phyloP scores from a whole-genome alignment of 2,329 filamentous ascomycete species.

The Fusarium sp. region DNA sequence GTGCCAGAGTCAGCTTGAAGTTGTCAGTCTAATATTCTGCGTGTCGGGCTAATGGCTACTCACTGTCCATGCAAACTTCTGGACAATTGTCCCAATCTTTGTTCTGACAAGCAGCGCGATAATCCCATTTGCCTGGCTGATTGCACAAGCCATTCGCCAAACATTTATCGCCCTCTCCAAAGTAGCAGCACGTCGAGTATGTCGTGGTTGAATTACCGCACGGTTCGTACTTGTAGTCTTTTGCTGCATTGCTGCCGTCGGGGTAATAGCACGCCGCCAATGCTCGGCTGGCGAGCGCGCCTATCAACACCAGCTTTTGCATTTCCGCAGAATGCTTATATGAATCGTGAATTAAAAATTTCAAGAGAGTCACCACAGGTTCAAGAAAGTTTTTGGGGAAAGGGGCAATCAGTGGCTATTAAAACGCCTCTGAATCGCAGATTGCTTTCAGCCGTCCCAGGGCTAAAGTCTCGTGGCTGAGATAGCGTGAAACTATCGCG shows the following conservation, averaged over 20 bases:
- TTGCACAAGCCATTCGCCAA: slow-evolving; percentile 39
- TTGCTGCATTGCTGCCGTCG: slow-evolving; percentile 35
- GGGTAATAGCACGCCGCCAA: slow-evolving; percentile 40
- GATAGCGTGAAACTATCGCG: slow-evolving; percentile 50
- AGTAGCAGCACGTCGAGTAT: slow-evolving; percentile 42
- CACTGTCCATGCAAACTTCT: slow-evolving; percentile 38
- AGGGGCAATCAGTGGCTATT: neutral
- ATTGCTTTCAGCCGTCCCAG: neutral
- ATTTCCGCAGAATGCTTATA: neutral
- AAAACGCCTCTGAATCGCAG: neutral
- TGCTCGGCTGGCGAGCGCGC: neutral
- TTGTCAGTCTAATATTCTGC: neutral
- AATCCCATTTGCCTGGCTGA: slow-evolving; percentile 26
- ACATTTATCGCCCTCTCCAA: slow-evolving; percentile 40
- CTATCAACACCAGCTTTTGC: slow-evolving; percentile 8
- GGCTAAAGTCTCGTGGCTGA: slow-evolving; percentile 39
- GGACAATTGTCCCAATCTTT: slow-evolving; percentile 42
- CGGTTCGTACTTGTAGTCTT: slow-evolving; percentile 42
- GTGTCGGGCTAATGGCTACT: neutral
- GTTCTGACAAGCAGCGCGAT: slow-evolving; percentile 41
- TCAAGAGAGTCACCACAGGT: accelerated
- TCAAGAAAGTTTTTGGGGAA: neutral
- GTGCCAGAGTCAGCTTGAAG: slow-evolving; percentile 13
- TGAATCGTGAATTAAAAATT: neutral
- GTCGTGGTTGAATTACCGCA: slow-evolving; percentile 30